Conservation (phyloP, 2,329 filamentous ascomycete species). For the Penicillium frequentans region DNA sequence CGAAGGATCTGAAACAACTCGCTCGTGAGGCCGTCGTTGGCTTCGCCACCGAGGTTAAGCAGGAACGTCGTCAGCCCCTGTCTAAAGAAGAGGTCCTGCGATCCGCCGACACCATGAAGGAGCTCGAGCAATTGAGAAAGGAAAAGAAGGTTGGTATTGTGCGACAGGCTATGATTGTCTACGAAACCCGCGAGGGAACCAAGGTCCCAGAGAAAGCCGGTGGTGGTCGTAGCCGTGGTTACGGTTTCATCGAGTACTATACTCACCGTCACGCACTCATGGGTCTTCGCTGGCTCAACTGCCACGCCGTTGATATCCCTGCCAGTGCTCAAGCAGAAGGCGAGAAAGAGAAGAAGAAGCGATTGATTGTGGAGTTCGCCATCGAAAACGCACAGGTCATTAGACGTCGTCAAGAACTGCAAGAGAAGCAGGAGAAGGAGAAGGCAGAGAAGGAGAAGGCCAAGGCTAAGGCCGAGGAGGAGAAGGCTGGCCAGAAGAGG, state of each 20-base stretch:
- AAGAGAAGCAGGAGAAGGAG: slow-evolving; percentile 22
- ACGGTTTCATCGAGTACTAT: slow-evolving; percentile 96
- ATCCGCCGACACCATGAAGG: slow-evolving; percentile 75
- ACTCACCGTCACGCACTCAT: slow-evolving; percentile 93
- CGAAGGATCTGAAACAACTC: slow-evolving; percentile 87
- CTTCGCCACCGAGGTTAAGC: slow-evolving; percentile 87
- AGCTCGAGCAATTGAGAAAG: slow-evolving; percentile 77
- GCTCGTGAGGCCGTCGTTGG: slow-evolving; percentile 91
- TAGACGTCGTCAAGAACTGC: slow-evolving; percentile 60
- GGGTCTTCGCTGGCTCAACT: slow-evolving; percentile 92
- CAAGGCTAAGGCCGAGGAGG: slow-evolving; percentile 22
- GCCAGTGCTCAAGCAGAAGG: slow-evolving; percentile 30
- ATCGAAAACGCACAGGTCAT: slow-evolving; percentile 98
- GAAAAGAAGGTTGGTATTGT: slow-evolving; percentile 83
- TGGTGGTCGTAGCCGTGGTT: slow-evolving; percentile 82
- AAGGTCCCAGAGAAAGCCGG: slow-evolving; percentile 78
- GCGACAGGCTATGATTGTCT: slow-evolving; percentile 90
- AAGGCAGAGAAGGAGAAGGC: slow-evolving; percentile 19
- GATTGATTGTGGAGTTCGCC: slow-evolving; percentile 92
- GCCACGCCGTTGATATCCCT: slow-evolving; percentile 57
- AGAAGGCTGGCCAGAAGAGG: slow-evolving; percentile 34
- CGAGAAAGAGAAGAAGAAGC: slow-evolving; percentile 72
- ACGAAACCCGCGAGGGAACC: slow-evolving; percentile 79
- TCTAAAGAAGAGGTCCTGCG: slow-evolving; percentile 87
- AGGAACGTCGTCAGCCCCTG: slow-evolving; percentile 70